A percentile compares a stretch with the other conserved stretches of the same genome.
phyloP scores from a whole-genome alignment of 129 eudicot genomes.

The Ambrosia artemisiifolia region DNA sequence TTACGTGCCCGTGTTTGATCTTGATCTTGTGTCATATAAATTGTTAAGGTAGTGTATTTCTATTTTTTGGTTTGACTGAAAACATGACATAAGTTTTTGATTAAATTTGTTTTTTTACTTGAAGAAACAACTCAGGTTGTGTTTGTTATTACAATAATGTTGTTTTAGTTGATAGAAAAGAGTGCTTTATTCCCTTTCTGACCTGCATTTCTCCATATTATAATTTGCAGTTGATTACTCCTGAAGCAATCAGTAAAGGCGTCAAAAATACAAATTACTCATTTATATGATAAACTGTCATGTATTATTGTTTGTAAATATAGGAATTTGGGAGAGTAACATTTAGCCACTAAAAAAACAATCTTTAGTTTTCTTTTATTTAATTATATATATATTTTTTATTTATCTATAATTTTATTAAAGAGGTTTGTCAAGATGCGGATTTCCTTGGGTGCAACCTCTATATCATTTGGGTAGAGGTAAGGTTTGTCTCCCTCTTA shows the following conservation, averaged over 20 bases:
- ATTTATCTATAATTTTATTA: too few species aligned
- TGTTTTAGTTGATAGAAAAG: slow-evolving; percentile 6
- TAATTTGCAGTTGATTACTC: neutral
- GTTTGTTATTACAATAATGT: slow-evolving; percentile 15
- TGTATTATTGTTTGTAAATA: too few species aligned
- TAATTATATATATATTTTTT: too few species aligned
- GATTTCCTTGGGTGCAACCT: too few species aligned
- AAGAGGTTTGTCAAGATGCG: too few species aligned
- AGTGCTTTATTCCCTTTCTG: slow-evolving; percentile 17
- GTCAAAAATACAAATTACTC: too few species aligned
- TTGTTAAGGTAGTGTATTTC: slow-evolving; percentile 26
- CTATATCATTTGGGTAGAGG: too few species aligned
- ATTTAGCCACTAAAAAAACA: too few species aligned
- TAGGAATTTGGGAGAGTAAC: too few species aligned
- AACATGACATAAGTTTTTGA: slow-evolving; percentile 38
- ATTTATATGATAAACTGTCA: too few species aligned
- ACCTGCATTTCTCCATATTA: neutral
- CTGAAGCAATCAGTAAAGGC: neutral
- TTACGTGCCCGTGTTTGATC: slow-evolving; percentile 33
- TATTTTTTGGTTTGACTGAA: slow-evolving; percentile 31
- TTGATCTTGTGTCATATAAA: neutral
- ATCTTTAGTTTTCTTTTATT: too few species aligned
- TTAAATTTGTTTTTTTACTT: slow-evolving; percentile 28
- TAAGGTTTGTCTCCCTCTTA: too few species aligned
- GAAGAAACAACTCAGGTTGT: slow-evolving; percentile 34